These are phyloP conservation scores for Globisporangium nagaii DNA, from an alignment of 352 stramenopile genomes.

Conservation along the genomic window DNA sequence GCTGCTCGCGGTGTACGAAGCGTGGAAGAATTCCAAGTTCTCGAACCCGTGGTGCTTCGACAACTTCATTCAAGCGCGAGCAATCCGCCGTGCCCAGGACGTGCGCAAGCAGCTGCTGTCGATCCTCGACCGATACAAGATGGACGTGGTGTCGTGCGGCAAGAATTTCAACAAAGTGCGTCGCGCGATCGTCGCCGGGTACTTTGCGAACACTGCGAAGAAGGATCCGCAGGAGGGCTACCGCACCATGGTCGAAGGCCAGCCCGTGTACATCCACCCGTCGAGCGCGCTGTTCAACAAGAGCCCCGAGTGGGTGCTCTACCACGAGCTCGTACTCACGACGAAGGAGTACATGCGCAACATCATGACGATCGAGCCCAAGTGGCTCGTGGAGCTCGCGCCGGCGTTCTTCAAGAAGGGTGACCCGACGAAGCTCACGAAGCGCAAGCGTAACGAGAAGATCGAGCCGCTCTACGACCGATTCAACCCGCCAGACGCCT, in stretches of 20 bases:
- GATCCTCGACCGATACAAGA: constrained; percentile 99
- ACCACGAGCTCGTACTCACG: constrained; percentile 97
- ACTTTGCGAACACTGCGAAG: constrained; percentile 99
- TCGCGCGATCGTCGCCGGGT: constrained; percentile 97
- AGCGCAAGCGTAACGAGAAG: constrained; percentile 98
- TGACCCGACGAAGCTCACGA: constrained; percentile 97
- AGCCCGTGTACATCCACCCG: constrained; percentile 98
- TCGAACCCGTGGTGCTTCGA: constrained; percentile 99
- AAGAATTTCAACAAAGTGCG: constrained; percentile 97
- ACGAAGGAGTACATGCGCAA: constrained; percentile 99
- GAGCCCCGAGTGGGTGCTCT: constrained; percentile 97
- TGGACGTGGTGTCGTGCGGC: constrained; percentile 95
- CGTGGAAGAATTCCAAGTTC: constrained; percentile 97
- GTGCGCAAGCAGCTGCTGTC: constrained; percentile 98
- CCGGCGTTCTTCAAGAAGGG: constrained; percentile 96
- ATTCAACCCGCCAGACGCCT: constrained; percentile 97
- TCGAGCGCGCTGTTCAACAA: constrained; percentile 98
- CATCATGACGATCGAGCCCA: constrained; percentile 99
- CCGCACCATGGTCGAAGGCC: constrained; percentile 96
- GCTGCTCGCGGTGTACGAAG: constrained; percentile 97
- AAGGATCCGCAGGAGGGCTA: constrained; percentile 99
- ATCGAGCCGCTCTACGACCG: constrained; percentile 99
- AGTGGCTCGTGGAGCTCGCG: constrained; percentile 98
- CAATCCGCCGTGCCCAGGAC: constrained; percentile 96
- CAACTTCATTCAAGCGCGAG: constrained; percentile 98